phyloP scores from a whole-genome alignment of 768 basidiomycete genomes.

The Daedaleopsis sinensis region DNA sequence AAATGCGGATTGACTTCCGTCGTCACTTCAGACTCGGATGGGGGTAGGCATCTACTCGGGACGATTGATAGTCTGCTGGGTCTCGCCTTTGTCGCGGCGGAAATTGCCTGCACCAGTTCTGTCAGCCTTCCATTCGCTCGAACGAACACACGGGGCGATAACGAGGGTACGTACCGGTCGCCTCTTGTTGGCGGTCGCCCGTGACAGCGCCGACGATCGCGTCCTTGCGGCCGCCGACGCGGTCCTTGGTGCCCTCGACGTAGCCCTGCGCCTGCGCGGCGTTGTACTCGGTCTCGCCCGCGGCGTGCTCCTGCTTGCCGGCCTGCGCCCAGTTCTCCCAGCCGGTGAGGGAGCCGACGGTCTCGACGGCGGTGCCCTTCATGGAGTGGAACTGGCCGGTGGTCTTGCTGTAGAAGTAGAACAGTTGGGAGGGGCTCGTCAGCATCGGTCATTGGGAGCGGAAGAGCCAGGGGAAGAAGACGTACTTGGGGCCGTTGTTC shows the following conservation, averaged over 20 bases:
- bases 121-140: neutral
- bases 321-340: slow-evolving; percentile 42
- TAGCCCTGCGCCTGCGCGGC: slow-evolving; percentile 54
- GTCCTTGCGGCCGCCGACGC: slow-evolving; percentile 53
- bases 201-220: slow-evolving; percentile 54
- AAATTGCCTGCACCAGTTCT: slow-evolving; percentile 45
- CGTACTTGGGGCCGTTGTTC: slow-evolving; percentile 29
- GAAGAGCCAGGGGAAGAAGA: neutral
- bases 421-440: neutral
- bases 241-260: slow-evolving; percentile 50
- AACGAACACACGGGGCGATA: neutral
- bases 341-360: slow-evolving; percentile 47
- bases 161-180: slow-evolving; percentile 39
- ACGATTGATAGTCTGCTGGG: slow-evolving; percentile 54
- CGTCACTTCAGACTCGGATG: neutral
- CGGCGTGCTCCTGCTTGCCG: slow-evolving; percentile 51
- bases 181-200: slow-evolving; percentile 56
- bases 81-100: slow-evolving; percentile 55
- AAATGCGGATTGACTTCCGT: neutral
- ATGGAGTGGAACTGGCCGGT: slow-evolving; percentile 43
- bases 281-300: slow-evolving; percentile 49
- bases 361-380: slow-evolving; percentile 40
- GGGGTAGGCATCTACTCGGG: neutral
- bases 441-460: neutral
- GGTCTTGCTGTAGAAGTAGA: slow-evolving; percentile 35